Conservation (phyloP, 192 early-diverging fungal species). For the Coemansia interrupta region DNA sequence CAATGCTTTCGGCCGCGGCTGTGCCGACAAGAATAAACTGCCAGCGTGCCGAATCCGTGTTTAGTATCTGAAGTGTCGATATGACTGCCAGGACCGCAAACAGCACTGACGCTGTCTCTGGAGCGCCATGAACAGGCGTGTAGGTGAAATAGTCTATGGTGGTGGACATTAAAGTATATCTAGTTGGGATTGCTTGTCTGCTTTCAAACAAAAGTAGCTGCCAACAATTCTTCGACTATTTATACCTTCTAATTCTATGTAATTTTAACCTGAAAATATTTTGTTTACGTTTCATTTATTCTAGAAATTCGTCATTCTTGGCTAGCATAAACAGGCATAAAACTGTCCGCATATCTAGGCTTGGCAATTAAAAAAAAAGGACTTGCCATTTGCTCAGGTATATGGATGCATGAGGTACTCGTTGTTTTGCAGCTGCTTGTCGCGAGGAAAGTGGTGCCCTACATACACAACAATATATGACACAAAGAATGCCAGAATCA, state of each 20-base stretch:
- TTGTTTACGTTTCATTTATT: slow-evolving; percentile 1
- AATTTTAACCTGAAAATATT: background rate
- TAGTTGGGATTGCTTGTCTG: background rate
- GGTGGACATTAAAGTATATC: background rate
- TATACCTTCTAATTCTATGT: background rate
- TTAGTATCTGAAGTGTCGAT: slow-evolving; percentile 7
- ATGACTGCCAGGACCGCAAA: slow-evolving; percentile 11
- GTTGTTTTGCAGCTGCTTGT: background rate
- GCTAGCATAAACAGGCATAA: background rate
- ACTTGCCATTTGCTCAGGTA: background rate
- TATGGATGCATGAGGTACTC: background rate
- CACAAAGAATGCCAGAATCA: slow-evolving; percentile 38
- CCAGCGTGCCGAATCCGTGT: slow-evolving; percentile 18
- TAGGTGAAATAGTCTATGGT: slow-evolving; percentile 30
- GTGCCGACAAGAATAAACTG: slow-evolving; percentile 34
- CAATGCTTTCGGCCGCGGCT: slow-evolving; percentile 39
- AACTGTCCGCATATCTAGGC: background rate
- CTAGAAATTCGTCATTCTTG: background rate
- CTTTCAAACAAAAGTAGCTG: background rate
- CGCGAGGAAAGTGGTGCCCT: slow-evolving; percentile 12
- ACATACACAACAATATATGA: slow-evolving; percentile 34
- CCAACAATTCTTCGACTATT: background rate
- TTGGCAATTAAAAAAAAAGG: background rate
- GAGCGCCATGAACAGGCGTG: slow-evolving; percentile 31
- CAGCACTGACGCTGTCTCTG: slow-evolving; percentile 19